Evolutionary conservation across 2,329 filamentous ascomycete genomes (phyloP), one percentile per base, ranked within the genome.

Genomic region (Penicillium sp.): DNA sequence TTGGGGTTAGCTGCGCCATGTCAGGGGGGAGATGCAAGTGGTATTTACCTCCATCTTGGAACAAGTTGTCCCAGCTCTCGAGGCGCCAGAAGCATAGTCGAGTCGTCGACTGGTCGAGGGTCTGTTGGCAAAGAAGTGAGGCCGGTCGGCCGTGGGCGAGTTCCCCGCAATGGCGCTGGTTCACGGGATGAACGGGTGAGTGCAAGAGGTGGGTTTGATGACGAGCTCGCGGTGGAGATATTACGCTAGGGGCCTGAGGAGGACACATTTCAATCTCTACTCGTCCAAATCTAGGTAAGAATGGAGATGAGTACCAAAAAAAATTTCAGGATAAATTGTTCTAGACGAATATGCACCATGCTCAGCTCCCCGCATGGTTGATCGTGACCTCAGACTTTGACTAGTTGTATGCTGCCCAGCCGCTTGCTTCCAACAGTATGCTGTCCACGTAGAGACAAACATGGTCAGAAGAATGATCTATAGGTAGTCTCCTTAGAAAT

Each of bases 1-100:
- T 39, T 18, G 49, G 43, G 13, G 54, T 59, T 65, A 63, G 58
- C 63, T 57, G 44, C 54, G 63, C 49, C 49, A 39, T 24, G 14
- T 18, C n/a, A 19, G 46, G 36, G 44, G 36, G 16, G 14, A 13
- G 24, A 49, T 3, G 27, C 16, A 49, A 49, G 31, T 11, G 11
- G 7, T n/a, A 22, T 37, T n/a, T 64, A 66, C 64, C 62, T 69
- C 66, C 66, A 69, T 69, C 35, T 60, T 64, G 51, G 54, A 56
- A 57, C 56, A 52, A 54, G 43, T 36, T 33, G 57, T 50, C 54
- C 54, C 58, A 18, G 56, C 41, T 16, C 39, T 47, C 55, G 39
- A 14, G 22, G 53, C 31, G 49, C 33, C 50, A 56, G 59, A 58
- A 41, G 55, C 63, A 63, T 61, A 59, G 53, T 63, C 40, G 18